Evolutionary conservation across 169 alveolate species (phyloP).

Genomic region (Miamiensis avidus): DNA sequence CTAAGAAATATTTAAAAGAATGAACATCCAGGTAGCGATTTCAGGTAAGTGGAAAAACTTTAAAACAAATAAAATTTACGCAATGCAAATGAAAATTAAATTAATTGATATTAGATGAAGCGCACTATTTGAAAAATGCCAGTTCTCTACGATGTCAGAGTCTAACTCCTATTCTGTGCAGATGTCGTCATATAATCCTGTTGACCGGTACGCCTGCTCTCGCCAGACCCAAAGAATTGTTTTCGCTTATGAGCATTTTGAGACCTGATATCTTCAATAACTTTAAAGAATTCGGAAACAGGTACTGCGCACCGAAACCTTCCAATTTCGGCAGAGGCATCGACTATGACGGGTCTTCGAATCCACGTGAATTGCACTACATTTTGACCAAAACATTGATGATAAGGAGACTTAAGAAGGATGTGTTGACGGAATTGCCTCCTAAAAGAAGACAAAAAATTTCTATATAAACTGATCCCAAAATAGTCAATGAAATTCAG

Average conservation of each 20-base stretch:
- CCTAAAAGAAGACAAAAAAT: constrained; percentile 71
- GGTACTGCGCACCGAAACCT: constrained; percentile 75
- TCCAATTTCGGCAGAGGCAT: constrained; percentile 48
- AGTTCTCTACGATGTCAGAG: constrained; percentile 57
- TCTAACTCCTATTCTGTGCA: constrained; percentile 62
- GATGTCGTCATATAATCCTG: constrained; percentile 58
- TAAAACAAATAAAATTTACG: no score
- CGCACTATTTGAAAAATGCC: constrained; percentile 71
- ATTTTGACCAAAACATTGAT: constrained; percentile 61
- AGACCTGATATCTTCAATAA: constrained; percentile 70
- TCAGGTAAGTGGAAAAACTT: background rate
- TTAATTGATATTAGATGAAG: constrained; percentile 54
- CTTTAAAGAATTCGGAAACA: constrained; percentile 57
- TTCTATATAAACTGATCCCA: constrained; percentile 56
- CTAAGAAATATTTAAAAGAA: constrained; percentile 7
- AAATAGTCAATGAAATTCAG: constrained; percentile 44
- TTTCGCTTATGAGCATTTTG: constrained; percentile 52
- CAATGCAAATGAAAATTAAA: background rate
- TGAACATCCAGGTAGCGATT: constrained; percentile 22
- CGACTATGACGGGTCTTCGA: constrained; percentile 67
- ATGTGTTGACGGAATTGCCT: constrained; percentile 75
- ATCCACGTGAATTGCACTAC: constrained; percentile 65
- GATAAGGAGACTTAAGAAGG: constrained; percentile 80
- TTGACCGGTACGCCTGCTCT: constrained; percentile 78
- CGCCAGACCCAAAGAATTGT: constrained; percentile 69